Percentiles rank a stretch among this genome's conserved stretches.
These are phyloP conservation scores for Leucocoprinus leucothites DNA, from an alignment of 768 basidiomycete species.

Conservation along the genomic window DNA sequence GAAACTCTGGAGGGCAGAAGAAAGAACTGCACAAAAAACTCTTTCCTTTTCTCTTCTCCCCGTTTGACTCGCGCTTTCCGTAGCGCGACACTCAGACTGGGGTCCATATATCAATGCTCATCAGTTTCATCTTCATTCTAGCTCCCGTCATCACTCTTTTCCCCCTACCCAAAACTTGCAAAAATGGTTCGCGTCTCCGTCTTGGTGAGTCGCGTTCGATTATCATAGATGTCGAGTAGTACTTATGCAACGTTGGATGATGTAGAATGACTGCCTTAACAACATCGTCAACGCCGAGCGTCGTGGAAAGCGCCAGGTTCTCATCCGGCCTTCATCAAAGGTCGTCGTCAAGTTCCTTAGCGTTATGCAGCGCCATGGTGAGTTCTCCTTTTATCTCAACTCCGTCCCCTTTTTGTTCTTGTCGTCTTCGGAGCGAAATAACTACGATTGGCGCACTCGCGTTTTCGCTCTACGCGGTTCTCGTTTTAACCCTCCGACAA, in stretches of 20 bases:
- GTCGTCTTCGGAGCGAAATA: slow-evolving; percentile 66
- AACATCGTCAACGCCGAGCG: slow-evolving; percentile 99
- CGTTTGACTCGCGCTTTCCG: slow-evolving; percentile 79
- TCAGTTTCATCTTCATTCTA: slow-evolving; percentile 13
- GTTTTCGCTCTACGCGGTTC: slow-evolving; percentile 49
- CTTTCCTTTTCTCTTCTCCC: slow-evolving; percentile 23
- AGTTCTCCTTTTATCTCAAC: slow-evolving; percentile 27
- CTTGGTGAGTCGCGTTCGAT: slow-evolving; percentile 55
- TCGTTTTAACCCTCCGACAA: slow-evolving; percentile 86
- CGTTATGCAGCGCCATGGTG: slow-evolving; percentile 99
- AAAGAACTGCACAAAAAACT: too few relatives aligned
- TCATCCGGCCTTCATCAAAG: slow-evolving; percentile 96
- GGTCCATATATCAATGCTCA: slow-evolving; percentile 39
- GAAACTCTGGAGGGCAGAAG: too few relatives aligned
- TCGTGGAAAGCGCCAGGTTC: slow-evolving; percentile 98
- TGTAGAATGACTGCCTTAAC: slow-evolving; percentile 65
- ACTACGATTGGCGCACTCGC: slow-evolving; percentile 72
- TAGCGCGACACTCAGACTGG: slow-evolving; percentile 85
- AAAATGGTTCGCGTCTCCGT: slow-evolving; percentile 88
- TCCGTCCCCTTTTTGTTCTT: too few relatives aligned
- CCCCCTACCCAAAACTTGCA: slow-evolving; percentile 12
- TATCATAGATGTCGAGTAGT: not conserved
- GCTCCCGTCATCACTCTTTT: slow-evolving; percentile 18
- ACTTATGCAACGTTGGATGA: slow-evolving; percentile 3
- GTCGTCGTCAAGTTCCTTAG: slow-evolving; percentile 96